Evolutionary conservation across 208 protist species (phyloP).

Genomic region (Acanthamoeba royreba): DNA sequence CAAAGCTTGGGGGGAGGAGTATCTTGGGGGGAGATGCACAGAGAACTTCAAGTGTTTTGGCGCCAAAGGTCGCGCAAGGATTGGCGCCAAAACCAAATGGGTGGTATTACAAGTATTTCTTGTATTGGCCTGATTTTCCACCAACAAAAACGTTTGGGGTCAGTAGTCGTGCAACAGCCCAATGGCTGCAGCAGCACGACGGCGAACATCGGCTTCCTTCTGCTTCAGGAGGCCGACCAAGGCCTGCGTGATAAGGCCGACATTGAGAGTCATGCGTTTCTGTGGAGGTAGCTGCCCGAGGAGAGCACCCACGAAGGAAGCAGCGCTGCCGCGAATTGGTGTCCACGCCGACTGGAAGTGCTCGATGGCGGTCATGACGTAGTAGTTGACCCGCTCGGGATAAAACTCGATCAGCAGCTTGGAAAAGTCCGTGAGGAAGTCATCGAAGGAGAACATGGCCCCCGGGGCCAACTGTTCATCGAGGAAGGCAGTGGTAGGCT

Average conservation of each 20-base stretch:
- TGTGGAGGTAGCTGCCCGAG: conserved; percentile 57
- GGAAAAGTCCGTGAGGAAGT: conserved; percentile 54
- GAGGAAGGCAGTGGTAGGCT: conserved; percentile 22
- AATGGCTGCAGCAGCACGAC: conserved; percentile 53
- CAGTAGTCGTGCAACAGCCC: conserved; percentile 61
- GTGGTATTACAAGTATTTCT: too few species aligned
- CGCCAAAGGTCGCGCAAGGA: too few species aligned
- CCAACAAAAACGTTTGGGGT: background rate
- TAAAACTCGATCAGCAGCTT: conserved; percentile 57
- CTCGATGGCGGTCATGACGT: conserved; percentile 61
- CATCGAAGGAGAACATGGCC: conserved; percentile 40
- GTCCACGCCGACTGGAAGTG: conserved; percentile 55
- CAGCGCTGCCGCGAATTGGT: conserved; percentile 28
- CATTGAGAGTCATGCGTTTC: conserved; percentile 26
- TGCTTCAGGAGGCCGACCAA: conserved; percentile 55
- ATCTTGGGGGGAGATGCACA: too few species aligned
- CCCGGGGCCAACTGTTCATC: background rate
- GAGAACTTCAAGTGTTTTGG: background rate
- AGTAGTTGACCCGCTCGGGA: conserved; percentile 63
- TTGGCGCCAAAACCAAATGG: background rate
- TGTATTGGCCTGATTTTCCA: background rate
- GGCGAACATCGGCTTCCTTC: conserved; percentile 45
- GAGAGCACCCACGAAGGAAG: conserved; percentile 55
- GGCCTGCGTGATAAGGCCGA: conserved; percentile 55
- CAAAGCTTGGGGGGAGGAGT: too few species aligned